Evolutionary conservation across 176 grass and related monocot species (phyloP).

Genomic region (Pontederia crassipes): DNA sequence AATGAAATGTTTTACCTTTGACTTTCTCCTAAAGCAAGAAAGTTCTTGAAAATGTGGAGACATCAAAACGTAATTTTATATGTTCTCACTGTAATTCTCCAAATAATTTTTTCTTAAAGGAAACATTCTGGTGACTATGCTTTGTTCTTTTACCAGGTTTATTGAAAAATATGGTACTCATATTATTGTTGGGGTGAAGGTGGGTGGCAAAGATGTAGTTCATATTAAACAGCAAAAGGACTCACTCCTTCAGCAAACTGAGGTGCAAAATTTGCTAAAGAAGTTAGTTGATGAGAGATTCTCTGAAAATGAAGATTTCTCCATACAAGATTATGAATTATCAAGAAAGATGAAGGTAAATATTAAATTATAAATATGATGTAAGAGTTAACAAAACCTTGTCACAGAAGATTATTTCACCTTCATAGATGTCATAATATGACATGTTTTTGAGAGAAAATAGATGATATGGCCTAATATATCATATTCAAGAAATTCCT

Average conservation of each 20-base stretch:
- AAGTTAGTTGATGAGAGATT: constrained; percentile 42
- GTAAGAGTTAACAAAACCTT: too few species aligned
- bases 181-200: constrained; percentile 52
- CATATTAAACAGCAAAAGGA: constrained; percentile 67
- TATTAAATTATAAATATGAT: background rate
- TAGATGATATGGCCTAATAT: too few species aligned
- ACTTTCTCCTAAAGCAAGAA: too few species aligned
- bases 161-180: constrained; percentile 81
- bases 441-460: too few species aligned
- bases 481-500: too few species aligned
- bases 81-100: background rate
- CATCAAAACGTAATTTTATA: too few species aligned
- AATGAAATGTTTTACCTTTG: too few species aligned
- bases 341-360: constrained; percentile 30
- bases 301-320: constrained; percentile 10
- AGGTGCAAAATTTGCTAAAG: constrained; percentile 57
- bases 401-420: too few species aligned
- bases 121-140: background rate
- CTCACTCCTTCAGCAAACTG: constrained; percentile 45
- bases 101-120: background rate
- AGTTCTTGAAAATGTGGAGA: too few species aligned
- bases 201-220: constrained; percentile 80
- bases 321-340: background rate
- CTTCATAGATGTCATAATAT: too few species aligned
- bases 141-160: constrained; percentile 31